phyloP scores from a whole-genome alignment of 148 eudicot species.

The Rhododendron griersonianum region DNA sequence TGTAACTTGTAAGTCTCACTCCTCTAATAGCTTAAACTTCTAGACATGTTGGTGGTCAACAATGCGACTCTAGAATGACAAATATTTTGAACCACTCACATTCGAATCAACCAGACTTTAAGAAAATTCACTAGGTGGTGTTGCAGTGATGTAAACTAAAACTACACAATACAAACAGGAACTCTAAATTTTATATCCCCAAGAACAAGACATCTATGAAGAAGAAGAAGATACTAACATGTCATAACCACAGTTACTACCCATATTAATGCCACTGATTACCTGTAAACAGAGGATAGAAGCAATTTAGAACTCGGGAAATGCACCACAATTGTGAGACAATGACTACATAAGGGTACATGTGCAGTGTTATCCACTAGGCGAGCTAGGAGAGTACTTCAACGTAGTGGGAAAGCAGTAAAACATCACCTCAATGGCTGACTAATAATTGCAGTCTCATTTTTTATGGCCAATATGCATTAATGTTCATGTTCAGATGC shows the following conservation, averaged over 20 bases:
- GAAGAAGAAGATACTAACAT: constrained; percentile 48
- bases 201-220: background rate
- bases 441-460: background rate
- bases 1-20: background rate
- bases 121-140: background rate
- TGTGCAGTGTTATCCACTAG: background rate
- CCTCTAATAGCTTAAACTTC: background rate
- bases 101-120: background rate
- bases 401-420: background rate
- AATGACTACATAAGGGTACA: background rate
- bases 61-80: background rate
- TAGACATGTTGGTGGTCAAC: background rate
- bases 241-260: constrained; percentile 93
- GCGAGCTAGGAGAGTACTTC: background rate
- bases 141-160: background rate
- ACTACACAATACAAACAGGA: background rate
- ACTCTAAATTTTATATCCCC: background rate
- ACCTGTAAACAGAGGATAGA: constrained; percentile 49
- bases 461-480: background rate
- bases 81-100: background rate
- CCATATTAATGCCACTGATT: constrained; percentile 93
- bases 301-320: background rate
- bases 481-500: background rate
- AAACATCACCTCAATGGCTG: background rate
- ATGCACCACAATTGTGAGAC: constrained; percentile 5